Base-by-base conservation (phyloP, 192 early-diverging fungal species). In the Coemansia sp. region DNA sequence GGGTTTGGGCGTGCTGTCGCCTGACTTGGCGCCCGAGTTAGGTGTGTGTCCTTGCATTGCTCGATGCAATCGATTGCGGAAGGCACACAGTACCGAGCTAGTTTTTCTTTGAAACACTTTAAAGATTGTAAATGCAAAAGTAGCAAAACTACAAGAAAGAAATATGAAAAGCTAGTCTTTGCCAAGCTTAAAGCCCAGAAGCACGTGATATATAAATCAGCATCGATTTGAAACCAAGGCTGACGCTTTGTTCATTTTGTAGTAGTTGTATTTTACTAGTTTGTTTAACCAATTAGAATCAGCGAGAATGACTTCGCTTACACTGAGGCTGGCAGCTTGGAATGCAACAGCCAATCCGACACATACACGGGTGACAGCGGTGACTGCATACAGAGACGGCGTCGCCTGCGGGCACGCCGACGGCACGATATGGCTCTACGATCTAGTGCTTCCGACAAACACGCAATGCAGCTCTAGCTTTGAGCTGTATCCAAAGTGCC, bases 401-500 rank as follows among this genome's bases (percentile, higher is more conserved):
- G 66, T 76, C 5, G 79, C 59, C 8, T 75, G 73, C 52, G 79
- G 79, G 0, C 66, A 81, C 52, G 35, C 52, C 21, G 74, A 81
- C 50, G 79, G 79, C 55, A 58, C 25, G 10, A 73, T 81, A 41
- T 81, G 79, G 79, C 73, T 81, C 4, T 81, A 81, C 58, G 53
- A 56, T 35, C 45, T 81, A 6, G 51, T 27, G 3, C 4, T 64
- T 3, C 2, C 58, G 5, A 62, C 32, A 4, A 32, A 37, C 24
- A 29, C 49, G 7, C 6, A n/a, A 56, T 25, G 51, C 39, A 10
- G 43, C 19, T n/a, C 6, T 11, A 49, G 5, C 6, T 51, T 75
- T 2, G 53, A 62, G 1, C 35, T 81, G n/a, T 35, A 56, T 10
- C 78, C 78, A 59, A 75, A 60, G 48, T 68, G 67, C 21, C 32